Percentiles rank a stretch among this genome's conserved stretches.
These are phyloP conservation scores for Firmiana major DNA, from an alignment of 345 rosid species.

Conservation along the genomic window DNA sequence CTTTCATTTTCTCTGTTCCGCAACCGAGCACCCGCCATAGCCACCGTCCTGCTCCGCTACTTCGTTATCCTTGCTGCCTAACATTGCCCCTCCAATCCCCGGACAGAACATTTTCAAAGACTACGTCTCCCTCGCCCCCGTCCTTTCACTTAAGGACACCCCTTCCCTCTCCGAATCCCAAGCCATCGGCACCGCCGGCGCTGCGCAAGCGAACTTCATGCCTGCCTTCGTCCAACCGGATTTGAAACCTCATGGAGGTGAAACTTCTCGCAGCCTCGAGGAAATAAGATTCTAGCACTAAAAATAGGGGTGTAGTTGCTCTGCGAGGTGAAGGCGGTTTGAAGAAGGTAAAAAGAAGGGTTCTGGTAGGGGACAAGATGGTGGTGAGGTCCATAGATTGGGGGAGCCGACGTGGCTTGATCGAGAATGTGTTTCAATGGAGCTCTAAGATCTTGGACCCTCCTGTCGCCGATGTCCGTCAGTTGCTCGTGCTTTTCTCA, in stretches of 20 bases:
- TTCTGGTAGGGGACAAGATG: slow-evolving; percentile 78
- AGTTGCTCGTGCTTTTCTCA: slow-evolving; percentile 67
- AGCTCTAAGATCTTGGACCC: slow-evolving; percentile 76
- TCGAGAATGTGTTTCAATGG: too few relatives aligned
- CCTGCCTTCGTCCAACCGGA: slow-evolving; percentile 56
- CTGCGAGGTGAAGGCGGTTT: slow-evolving; percentile 78
- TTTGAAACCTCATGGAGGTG: neutral
- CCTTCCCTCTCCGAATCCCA: slow-evolving; percentile 60
- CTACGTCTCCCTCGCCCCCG: too few relatives aligned
- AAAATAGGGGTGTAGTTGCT: slow-evolving; percentile 52
- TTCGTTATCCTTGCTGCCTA: too few relatives aligned
- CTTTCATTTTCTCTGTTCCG: too few relatives aligned
- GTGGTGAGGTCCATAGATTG: slow-evolving; percentile 78
- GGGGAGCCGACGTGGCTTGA: slow-evolving; percentile 68
- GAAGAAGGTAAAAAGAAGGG: slow-evolving; percentile 68
- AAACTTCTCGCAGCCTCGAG: slow-evolving; percentile 15
- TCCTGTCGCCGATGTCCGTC: slow-evolving; percentile 73
- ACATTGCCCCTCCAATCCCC: too few relatives aligned
- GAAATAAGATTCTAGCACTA: slow-evolving; percentile 2
- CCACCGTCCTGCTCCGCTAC: too few relatives aligned
- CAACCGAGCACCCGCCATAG: too few relatives aligned
- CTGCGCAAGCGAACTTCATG: slow-evolving; percentile 94
- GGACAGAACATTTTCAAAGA: too few relatives aligned
- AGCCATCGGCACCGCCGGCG: slow-evolving; percentile 68
- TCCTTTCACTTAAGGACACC: slow-evolving; percentile 20